Percentiles rank a stretch among this genome's conserved stretches.
phyloP scores from a whole-genome alignment of 2,329 filamentous ascomycete species.

The Knoxdaviesia proteae region DNA sequence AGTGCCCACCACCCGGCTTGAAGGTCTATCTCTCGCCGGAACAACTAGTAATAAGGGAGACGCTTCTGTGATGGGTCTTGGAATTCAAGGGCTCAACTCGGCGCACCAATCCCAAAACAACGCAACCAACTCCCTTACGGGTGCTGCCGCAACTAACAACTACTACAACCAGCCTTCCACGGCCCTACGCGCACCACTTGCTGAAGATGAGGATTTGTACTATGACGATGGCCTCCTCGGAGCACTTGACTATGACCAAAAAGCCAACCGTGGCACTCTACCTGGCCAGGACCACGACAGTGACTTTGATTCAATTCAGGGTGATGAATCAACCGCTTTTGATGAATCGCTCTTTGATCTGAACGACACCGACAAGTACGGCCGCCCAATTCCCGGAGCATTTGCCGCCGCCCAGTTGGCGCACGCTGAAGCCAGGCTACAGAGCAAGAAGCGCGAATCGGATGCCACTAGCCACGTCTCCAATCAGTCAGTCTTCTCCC shows the following conservation, averaged over 20 bases:
- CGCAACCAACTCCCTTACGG: too few species aligned
- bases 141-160: too few species aligned
- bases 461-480: slow-evolving; percentile 24
- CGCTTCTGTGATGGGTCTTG: too few species aligned
- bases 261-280: too few species aligned
- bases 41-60: too few species aligned
- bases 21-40: too few species aligned
- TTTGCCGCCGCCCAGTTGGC: slow-evolving; percentile 30
- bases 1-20: too few species aligned
- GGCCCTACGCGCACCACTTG: too few species aligned
- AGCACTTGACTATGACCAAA: too few species aligned
- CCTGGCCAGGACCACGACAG: slow-evolving; percentile 4
- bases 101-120: too few species aligned
- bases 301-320: slow-evolving; percentile 11
- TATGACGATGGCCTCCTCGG: slow-evolving; percentile 41
- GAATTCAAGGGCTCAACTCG: too few species aligned
- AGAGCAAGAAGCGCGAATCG: slow-evolving; percentile 19
- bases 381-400: slow-evolving; percentile 35
- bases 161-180: too few species aligned
- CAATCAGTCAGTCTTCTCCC: slow-evolving; percentile 19
- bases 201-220: slow-evolving; percentile 37
- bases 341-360: slow-evolving; percentile 57
- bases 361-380: slow-evolving; percentile 41
- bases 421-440: not conserved
- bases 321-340: slow-evolving; percentile 32